Evolutionary conservation across 1,284 basidiomycete genomes (phyloP).

Genomic region (Microbotryomycetes sp.): DNA sequence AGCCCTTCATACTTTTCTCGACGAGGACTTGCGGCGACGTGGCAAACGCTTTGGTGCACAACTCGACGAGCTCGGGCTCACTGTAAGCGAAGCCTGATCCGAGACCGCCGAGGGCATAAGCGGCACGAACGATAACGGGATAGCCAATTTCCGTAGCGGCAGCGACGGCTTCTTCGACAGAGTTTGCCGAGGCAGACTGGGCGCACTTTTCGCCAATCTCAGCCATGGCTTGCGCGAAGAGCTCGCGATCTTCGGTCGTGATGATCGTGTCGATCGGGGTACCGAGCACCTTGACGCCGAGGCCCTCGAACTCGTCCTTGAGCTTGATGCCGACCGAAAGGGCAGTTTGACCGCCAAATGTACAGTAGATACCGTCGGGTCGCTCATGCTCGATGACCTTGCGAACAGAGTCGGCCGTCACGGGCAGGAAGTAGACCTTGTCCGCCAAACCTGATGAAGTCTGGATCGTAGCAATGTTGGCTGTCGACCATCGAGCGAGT

Average conservation of each 20-base stretch:
- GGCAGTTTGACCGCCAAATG: constrained; percentile 97
- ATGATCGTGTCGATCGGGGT: constrained; percentile 97
- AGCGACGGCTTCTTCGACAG: constrained; percentile 66
- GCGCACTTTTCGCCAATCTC: constrained; percentile 94
- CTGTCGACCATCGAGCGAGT: constrained; percentile 10
- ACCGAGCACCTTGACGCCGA: constrained; percentile 88
- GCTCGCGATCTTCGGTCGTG: constrained; percentile 90
- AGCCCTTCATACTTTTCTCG: constrained; percentile 98
- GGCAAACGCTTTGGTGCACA: constrained; percentile 91
- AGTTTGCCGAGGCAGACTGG: constrained; percentile 73
- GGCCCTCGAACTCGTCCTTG: constrained; percentile 82
- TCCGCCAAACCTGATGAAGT: constrained; percentile 74
- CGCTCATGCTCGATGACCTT: constrained; percentile 98
- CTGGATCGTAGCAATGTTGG: constrained; percentile 99
- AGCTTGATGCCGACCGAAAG: constrained; percentile 95
- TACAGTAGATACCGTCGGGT: constrained; percentile 97
- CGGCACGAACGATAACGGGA: constrained; percentile 93
- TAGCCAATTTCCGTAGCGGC: constrained; percentile 89
- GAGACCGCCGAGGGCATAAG: constrained; percentile 90
- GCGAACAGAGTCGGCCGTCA: constrained; percentile 93
- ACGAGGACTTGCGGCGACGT: constrained; percentile 95
- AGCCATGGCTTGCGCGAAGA: constrained; percentile 92
- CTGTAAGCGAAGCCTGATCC: constrained; percentile 92
- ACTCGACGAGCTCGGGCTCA: constrained; percentile 72
- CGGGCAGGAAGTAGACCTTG: constrained; percentile 98